Evolutionary conservation across 345 rosid genomes (phyloP), one percentile per base, ranked within the genome.

Genomic region (Cardamine resedifolia): DNA sequence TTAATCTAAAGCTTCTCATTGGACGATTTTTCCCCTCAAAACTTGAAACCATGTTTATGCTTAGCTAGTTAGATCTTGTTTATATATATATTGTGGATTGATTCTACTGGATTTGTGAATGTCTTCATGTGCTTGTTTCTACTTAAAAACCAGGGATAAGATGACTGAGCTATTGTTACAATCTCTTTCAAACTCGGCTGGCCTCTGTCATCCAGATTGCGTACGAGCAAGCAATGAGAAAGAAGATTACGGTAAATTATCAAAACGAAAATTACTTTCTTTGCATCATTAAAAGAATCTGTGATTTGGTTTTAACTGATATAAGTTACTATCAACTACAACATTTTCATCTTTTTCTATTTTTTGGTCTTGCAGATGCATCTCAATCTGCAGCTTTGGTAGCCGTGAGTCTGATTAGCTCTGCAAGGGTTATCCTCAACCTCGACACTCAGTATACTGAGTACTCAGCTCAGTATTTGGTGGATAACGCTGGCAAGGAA

Each of bases 401-500:
- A 19, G 77, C 72, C 0, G 52, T 20, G 11, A 27, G 4, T 21
- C 39, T 73, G 18, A 26, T 73, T 10, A 57, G 77, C 72, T 14
- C 77, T 23, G 66, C 71, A 15, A 50, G 77, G 6, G 21, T 55
- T 19, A 1, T 73, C 3, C 10, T 44, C 3, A 34, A 56, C 2
- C 49, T 73, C 2, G 72, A 73, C 66, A 2, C 14, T 36, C 33
- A 9, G 33, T 57, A 0, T 10, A 73, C 77, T 14, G 19, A 14
- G 33, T 73, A 47, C 66, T 65, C 77, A 1, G 66, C 77, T 65
- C 71, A 73, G 71, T 65, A 3, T 39, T 1, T 73, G 65, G 52
- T 73, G 33, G 66, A 57, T 10, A 31, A 56, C 2, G 64, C 26
- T 57, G 16, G 57, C 31, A 49, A 56, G 30, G 48, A 44, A 43